Evolutionary conservation across 768 basidiomycete genomes (phyloP), one percentile per base, ranked within the genome.

Genomic region (Rhizopogon vinicolor): DNA sequence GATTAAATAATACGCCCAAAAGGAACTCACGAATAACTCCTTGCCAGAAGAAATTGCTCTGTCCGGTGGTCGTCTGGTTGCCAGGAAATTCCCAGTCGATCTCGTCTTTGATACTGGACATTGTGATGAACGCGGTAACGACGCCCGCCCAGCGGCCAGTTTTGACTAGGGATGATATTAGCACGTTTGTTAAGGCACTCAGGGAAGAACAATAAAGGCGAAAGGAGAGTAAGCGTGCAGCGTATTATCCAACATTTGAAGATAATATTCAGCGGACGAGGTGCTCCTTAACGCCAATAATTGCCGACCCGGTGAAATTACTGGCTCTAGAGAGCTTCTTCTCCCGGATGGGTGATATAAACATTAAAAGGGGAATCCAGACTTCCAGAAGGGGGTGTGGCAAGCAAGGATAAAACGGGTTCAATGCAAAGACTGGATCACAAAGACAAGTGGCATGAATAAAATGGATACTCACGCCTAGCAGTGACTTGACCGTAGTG

Each of bases 71-170:
- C 2, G 83, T 85, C 18, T 70, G 63, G 44, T 73, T 74, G 6
- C 89, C 88, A 53, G 89, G 86, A 63, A 85, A 92, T 66, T 91
- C 89, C 89, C 91, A 91, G 60, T 93, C 90, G 51, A 93, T 89
- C 66, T 92, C 91, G 63, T 91, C 88, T 66, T 89, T 91, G 62
- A 91, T 78, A 60, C 86, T 82, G 62, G 81, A 83, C 91, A 93
- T 93, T 5, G 86, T 87, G 63, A 91, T 89, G 71, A 88, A 89
- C 8, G 92, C 91, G 1, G 87, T 86, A 52, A 95, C 87, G 7
- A 94, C 85, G 35, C 91, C 91, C 16, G 67, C 77, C 89, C 89
- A 91, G 54, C 82, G 80, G 41, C 87, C 83, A 1, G 89, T 87
- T 72, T 91, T 91, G 60, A 91, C 87, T 88, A 62, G 16, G 44